Conservation (phyloP, 2,329 filamentous ascomycete genomes). For the Coniosporium tulheliwenetii region DNA sequence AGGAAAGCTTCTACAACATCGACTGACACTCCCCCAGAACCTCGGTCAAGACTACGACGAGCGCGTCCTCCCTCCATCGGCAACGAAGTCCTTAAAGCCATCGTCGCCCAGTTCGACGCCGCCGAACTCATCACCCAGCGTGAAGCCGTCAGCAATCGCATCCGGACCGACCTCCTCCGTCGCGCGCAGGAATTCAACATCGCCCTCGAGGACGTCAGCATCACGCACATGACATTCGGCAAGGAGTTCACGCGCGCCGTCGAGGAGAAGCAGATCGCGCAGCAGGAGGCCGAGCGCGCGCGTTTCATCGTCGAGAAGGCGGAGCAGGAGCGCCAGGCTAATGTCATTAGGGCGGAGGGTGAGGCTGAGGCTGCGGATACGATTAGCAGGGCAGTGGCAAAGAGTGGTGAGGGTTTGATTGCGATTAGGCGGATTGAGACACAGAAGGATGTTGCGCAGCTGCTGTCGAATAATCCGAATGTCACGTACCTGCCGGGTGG, state of each 20-base stretch:
- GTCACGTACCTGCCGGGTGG: slow-evolving; percentile 85
- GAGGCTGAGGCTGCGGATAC: slow-evolving; percentile 95
- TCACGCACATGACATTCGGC: slow-evolving; percentile 99
- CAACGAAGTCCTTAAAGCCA: slow-evolving; percentile 39
- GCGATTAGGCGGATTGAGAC: slow-evolving; percentile 97
- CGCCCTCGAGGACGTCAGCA: slow-evolving; percentile 93
- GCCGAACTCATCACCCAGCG: slow-evolving; percentile 81
- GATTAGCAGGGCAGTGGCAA: slow-evolving; percentile 84
- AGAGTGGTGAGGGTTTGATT: slow-evolving; percentile 83
- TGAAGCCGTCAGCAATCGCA: slow-evolving; percentile 89
- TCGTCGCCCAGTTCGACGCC: slow-evolving; percentile 37
- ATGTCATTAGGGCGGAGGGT: slow-evolving; percentile 94
- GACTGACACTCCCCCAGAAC: slow-evolving; percentile 42
- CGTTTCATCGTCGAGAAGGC: slow-evolving; percentile 97
- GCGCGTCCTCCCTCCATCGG: slow-evolving; percentile 37
- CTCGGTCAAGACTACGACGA: slow-evolving; percentile 96
- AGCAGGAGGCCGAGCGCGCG: slow-evolving; percentile 94
- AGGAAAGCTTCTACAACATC: background rate
- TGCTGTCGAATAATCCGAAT: slow-evolving; percentile 79
- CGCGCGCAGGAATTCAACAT: slow-evolving; percentile 98
- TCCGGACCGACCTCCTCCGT: slow-evolving; percentile 80
- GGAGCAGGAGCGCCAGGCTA: slow-evolving; percentile 96
- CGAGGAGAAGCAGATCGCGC: slow-evolving; percentile 99
- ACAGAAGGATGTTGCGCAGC: slow-evolving; percentile 85
- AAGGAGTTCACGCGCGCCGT: slow-evolving; percentile 98